Conservation (phyloP, 768 basidiomycete genomes). For the Phanerochaete sordida region DNA sequence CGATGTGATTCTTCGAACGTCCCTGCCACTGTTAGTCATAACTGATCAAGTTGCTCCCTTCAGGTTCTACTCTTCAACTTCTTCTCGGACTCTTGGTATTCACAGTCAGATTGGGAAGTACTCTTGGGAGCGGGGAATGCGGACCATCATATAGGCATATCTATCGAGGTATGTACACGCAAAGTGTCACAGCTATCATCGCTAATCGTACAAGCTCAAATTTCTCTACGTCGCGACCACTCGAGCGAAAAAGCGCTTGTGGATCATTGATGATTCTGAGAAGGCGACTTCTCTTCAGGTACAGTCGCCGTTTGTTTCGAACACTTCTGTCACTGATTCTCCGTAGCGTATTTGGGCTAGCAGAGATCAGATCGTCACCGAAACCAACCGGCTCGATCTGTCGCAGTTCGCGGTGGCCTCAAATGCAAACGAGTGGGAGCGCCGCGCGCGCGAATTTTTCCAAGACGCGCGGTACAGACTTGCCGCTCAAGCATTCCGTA, state of each 20-base stretch:
- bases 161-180: neutral
- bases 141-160: neutral
- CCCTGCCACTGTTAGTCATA: neutral
- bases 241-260: conserved; percentile 13
- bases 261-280: conserved; percentile 12
- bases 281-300: neutral
- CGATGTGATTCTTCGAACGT: conserved; percentile 38
- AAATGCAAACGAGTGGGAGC: neutral
- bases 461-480: neutral
- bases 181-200: neutral
- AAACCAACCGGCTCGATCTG: neutral
- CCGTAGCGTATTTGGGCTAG: neutral
- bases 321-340: neutral
- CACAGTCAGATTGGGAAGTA: neutral
- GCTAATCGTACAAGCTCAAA: conserved; percentile 12
- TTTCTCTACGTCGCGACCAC: conserved; percentile 18
- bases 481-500: neutral
- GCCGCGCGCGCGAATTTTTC: neutral
- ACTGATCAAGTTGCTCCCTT: too few relatives aligned
- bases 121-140: neutral
- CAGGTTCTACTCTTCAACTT: conserved; percentile 9
- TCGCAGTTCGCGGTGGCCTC: neutral
- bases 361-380: neutral
- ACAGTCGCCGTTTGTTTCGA: neutral
- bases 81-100: neutral